phyloP scores from a whole-genome alignment of 306 rosid genomes.

The Abrus precatorius region DNA sequence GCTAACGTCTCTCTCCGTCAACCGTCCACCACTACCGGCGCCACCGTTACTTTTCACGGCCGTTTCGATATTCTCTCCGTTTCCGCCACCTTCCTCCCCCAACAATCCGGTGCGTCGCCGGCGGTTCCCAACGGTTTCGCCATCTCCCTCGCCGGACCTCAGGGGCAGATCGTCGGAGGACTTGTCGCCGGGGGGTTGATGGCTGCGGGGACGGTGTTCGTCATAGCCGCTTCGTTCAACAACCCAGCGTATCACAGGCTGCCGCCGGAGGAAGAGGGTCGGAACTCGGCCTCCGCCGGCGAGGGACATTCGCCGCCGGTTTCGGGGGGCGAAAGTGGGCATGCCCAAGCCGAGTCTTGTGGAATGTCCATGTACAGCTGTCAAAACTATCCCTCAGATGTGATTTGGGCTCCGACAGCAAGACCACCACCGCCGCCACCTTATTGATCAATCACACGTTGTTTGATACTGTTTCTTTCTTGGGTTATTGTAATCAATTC shows the following conservation, averaged over 20 bases:
- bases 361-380: conserved; percentile 81
- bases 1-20: conserved; percentile 88
- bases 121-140: conserved; percentile 66
- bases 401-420: conserved; percentile 85
- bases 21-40: conserved; percentile 76
- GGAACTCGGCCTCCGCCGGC: conserved; percentile 50
- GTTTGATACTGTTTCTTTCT: not conserved
- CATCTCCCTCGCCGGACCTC: conserved; percentile 91
- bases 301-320: conserved; percentile 63
- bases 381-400: conserved; percentile 71
- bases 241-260: conserved; percentile 81
- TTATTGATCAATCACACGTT: conserved; percentile 50
- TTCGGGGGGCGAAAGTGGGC: conserved; percentile 65
- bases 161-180: conserved; percentile 97
- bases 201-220: conserved; percentile 81
- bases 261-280: conserved; percentile 65
- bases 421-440: conserved; percentile 80
- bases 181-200: conserved; percentile 66
- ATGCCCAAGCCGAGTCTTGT: conserved; percentile 66
- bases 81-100: conserved; percentile 76
- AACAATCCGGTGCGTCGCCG: conserved; percentile 43
- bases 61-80: conserved; percentile 86
- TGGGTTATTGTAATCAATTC: conserved; percentile 22
- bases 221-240: conserved; percentile 78
- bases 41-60: conserved; percentile 90